Percentiles rank a stretch among this genome's conserved stretches.
phyloP scores from a whole-genome alignment of 2,329 filamentous ascomycete genomes.

The Fusarium sp. region DNA sequence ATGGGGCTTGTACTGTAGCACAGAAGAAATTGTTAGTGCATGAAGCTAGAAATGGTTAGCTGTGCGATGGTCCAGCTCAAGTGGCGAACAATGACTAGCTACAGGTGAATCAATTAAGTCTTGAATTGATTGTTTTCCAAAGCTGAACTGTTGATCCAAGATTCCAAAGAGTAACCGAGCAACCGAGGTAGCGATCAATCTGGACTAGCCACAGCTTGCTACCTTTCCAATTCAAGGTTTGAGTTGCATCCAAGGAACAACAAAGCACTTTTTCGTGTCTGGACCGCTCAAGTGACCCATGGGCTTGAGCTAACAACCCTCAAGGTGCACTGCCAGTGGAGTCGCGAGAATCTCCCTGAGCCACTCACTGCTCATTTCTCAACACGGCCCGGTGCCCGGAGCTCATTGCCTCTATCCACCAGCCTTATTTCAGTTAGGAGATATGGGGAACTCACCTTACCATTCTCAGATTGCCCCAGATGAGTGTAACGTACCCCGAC shows the following conservation, averaged over 20 bases:
- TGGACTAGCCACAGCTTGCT: background rate
- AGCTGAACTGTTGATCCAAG: background rate
- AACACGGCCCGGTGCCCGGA: background rate
- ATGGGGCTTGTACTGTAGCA: too few species aligned
- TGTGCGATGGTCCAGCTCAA: background rate
- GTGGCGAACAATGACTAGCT: background rate
- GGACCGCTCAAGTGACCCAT: background rate
- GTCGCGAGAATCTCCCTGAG: background rate
- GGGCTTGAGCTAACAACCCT: background rate
- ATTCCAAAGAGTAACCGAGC: background rate
- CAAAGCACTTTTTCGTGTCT: background rate
- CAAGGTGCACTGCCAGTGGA: slow-evolving; percentile 2
- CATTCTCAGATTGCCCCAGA: background rate
- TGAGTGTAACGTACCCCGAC: slow-evolving; percentile 6
- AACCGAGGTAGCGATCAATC: background rate
- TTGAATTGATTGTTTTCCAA: background rate
- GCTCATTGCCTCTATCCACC: background rate
- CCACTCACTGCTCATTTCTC: background rate
- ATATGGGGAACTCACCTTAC: background rate
- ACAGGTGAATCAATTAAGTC: background rate
- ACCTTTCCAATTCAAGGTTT: background rate
- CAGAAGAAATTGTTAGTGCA: background rate
- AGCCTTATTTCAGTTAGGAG: slow-evolving; percentile 1
- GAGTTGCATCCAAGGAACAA: background rate
- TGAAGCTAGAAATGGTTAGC: background rate